Evolutionary conservation across 106 monocot genomes (phyloP), one percentile per base, ranked within the genome.

Genomic region (Dioscorea dumetorum): DNA sequence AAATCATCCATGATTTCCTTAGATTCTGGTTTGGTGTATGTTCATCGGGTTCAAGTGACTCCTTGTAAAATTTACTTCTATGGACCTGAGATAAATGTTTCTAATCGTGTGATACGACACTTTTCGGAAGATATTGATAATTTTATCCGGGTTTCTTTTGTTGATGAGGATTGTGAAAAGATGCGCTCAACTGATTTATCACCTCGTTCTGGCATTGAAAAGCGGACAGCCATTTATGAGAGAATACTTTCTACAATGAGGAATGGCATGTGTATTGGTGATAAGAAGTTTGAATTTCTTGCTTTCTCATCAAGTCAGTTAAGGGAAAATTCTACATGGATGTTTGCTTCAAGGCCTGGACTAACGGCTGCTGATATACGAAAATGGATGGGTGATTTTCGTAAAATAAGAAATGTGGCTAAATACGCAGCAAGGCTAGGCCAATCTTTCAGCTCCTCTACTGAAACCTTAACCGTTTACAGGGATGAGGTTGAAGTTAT

Each of bases 281-380:
- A 78, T 53, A 91, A 88, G 79, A 88, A 84, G 62, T 95, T 91
- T 70, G 88, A 91, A 21, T 95, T 91, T 64, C 86, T 95, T 50
- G 95, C 86, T n/a, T 95, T 95, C 70, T 95, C 95, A 62, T 79
- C 95, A 20, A 95, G 91, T 48, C 95, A 95, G 64, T 76, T 95
- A 50, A 76, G 86, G 54, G 95, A 95, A 24, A 88, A 74, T 76
- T 91, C 95, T 65, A 60, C 74, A 63, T 95, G 95, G 95, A 91
- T 95, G 91, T 95, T 95, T 84, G 88, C 91, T 67, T 86, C 91
- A 51, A 82, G 57, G 19, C 65, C 19, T n/a, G 80, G 74, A 22
- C 34, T 86, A 69, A 75, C 70, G 71, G 91, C 91, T 17, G 61
- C 52, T 32, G 54, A 52, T 50, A 88, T 95, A 11, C 86, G 95